phyloP scores from a whole-genome alignment of 2,329 filamentous ascomycete species.

The Aspergillus sp. region DNA sequence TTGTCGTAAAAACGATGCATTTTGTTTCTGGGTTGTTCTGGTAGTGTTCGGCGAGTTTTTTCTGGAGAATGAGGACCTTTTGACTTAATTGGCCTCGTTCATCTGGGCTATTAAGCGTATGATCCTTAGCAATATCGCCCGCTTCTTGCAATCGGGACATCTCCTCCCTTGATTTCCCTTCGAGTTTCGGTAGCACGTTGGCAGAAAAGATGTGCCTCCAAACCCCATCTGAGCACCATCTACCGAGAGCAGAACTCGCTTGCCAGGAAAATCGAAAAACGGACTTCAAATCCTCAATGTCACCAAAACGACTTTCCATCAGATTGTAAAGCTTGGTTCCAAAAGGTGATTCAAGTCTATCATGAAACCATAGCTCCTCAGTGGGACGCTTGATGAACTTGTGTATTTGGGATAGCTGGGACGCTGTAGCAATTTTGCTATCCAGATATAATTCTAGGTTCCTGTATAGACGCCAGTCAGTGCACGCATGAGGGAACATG shows the following conservation, averaged over 20 bases:
- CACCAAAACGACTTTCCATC: slow-evolving; percentile 55
- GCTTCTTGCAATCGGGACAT: slow-evolving; percentile 60
- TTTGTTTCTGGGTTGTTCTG: slow-evolving; percentile 56
- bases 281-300: slow-evolving; percentile 53
- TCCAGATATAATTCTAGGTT: slow-evolving; percentile 76
- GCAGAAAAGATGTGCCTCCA: slow-evolving; percentile 72
- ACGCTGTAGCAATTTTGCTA: slow-evolving; percentile 77
- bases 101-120: slow-evolving; percentile 47
- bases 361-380: slow-evolving; percentile 60
- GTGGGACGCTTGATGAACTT: slow-evolving; percentile 60
- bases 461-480: slow-evolving; percentile 25
- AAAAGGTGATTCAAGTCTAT: slow-evolving; percentile 52
- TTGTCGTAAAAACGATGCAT: slow-evolving; percentile 86
- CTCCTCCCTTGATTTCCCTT: slow-evolving; percentile 57
- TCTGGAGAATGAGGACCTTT: slow-evolving; percentile 67
- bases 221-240: slow-evolving; percentile 80
- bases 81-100: slow-evolving; percentile 58
- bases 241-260: slow-evolving; percentile 67
- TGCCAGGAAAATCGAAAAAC: slow-evolving; percentile 61
- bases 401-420: slow-evolving; percentile 59
- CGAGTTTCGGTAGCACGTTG: slow-evolving; percentile 60
- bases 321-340: slow-evolving; percentile 65
- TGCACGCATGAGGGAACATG: not conserved
- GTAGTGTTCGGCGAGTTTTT: slow-evolving; percentile 65
- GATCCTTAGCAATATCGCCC: slow-evolving; percentile 53